Conservation (phyloP, 768 basidiomycete species). For the Trametes elegans region DNA sequence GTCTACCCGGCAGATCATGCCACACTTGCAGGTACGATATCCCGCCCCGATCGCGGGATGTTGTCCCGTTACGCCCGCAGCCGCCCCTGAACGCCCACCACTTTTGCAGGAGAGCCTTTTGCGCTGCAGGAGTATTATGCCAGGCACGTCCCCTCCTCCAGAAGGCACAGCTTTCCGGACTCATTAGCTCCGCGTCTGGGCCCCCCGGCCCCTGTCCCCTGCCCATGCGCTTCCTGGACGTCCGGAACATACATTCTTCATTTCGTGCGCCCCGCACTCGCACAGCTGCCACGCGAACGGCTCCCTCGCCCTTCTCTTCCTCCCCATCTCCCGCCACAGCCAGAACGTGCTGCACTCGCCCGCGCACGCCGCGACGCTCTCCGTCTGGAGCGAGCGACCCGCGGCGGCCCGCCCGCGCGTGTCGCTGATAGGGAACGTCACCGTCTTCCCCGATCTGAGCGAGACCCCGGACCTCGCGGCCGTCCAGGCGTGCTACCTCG, state of each 20-base stretch:
- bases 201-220: background rate
- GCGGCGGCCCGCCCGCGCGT: slow-evolving; percentile 47
- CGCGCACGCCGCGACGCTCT: slow-evolving; percentile 43
- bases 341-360: slow-evolving; percentile 45
- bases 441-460: slow-evolving; percentile 37
- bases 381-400: slow-evolving; percentile 39
- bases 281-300: slow-evolving; percentile 49
- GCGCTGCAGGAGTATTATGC: slow-evolving; percentile 56
- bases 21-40: slow-evolving; percentile 35
- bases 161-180: slow-evolving; percentile 9
- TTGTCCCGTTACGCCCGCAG: slow-evolving; percentile 8
- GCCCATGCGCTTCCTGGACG: no score
- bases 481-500: slow-evolving; percentile 43
- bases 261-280: background rate
- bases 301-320: slow-evolving; percentile 49
- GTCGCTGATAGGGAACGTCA: slow-evolving; percentile 48
- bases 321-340: slow-evolving; percentile 54
- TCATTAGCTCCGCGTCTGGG: no score
- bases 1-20: slow-evolving; percentile 43
- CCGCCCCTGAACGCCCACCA: slow-evolving; percentile 25
- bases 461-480: slow-evolving; percentile 32
- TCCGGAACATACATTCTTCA: no score
- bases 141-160: slow-evolving; percentile 27
- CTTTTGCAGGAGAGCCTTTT: slow-evolving; percentile 50
- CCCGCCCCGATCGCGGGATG: background rate